Evolutionary conservation across 2,329 filamentous ascomycete species (phyloP), one percentile per base, ranked within the genome.

Genomic region (Penicillium sp.): DNA sequence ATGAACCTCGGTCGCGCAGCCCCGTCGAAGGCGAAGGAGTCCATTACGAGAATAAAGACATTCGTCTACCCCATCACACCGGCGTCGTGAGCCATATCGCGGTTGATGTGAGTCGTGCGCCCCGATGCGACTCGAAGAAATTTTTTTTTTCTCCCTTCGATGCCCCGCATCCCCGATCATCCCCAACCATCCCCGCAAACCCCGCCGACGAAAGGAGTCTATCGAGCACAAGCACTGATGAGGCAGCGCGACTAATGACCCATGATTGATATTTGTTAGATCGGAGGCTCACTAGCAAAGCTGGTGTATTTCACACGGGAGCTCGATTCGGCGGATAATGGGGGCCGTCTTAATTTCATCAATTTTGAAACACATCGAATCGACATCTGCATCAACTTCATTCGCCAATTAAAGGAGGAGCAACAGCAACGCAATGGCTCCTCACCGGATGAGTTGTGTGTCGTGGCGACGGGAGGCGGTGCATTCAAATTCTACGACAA

Each of bases 281-380:
- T 98, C 68, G 93, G 93, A 56, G 93, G 93, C 57, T 95, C 90
- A 12, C 77, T 98, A 32, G 90, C 90, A 56, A 98, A 98, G 73
- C 82, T 98, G 39, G 93, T 98, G 51, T 98, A 96, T 75, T 97
- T 97, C 66, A 93, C 90, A 13, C 86, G 88, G 56, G 93, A 97
- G 70, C 80, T 86, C 37, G 80, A 86, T 64, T 86, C 85, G 9
- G 81, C 78, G 27, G 86, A 90, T 59, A 84, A 86, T 43, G 93
- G 93, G 47, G 93, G 93, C 47, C 84, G 93, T 25, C 77, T 98
- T 46, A 95, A 95, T 70, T 98, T 98, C 66, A 80, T 95, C 63
- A 94, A 85, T 63, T 97, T 97, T 72, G 93, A 98, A 74, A 97
- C 93, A 4, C 89, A 96, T 62, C 82, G 83, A 50, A 95, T 98